Evolutionary conservation across 129 eudicot species (phyloP).

Genomic region (Chrysanthemum makinoi): DNA sequence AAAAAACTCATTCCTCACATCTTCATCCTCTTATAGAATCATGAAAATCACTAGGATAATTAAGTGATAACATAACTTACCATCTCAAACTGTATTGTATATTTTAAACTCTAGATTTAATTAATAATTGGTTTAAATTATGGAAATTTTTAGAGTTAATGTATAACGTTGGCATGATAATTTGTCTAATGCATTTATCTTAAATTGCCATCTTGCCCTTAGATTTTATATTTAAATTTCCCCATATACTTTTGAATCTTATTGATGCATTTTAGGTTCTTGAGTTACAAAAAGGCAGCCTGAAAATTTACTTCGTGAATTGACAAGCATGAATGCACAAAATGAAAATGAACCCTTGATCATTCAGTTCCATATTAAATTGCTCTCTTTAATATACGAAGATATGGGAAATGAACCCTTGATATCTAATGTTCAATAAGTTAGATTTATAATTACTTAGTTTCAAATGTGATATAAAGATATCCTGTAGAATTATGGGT

Average conservation of each 20-base stretch:
- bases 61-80: background rate
- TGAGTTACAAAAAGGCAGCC: slow-evolving; percentile 43
- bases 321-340: slow-evolving; percentile 27
- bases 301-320: slow-evolving; percentile 40
- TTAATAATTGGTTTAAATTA: background rate
- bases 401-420: slow-evolving; percentile 37
- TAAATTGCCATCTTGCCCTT: background rate
- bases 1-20: too few species aligned
- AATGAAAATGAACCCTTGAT: slow-evolving; percentile 24
- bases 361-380: slow-evolving; percentile 41
- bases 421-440: background rate
- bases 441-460: slow-evolving; percentile 15
- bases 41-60: background rate
- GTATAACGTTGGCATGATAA: slow-evolving; percentile 7
- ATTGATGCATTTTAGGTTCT: slow-evolving; percentile 42
- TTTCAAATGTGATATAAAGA: slow-evolving; percentile 23
- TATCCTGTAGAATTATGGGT: slow-evolving; percentile 37
- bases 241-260: background rate
- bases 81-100: background rate
- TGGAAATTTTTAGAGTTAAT: slow-evolving; percentile 13
- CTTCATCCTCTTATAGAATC: too few species aligned
- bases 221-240: background rate
- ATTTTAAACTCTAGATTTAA: background rate
- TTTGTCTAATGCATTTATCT: background rate
- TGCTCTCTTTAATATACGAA: slow-evolving; percentile 40